Evolutionary conservation across 2,329 filamentous ascomycete genomes (phyloP).

Genomic region (Pyricularia sp.): DNA sequence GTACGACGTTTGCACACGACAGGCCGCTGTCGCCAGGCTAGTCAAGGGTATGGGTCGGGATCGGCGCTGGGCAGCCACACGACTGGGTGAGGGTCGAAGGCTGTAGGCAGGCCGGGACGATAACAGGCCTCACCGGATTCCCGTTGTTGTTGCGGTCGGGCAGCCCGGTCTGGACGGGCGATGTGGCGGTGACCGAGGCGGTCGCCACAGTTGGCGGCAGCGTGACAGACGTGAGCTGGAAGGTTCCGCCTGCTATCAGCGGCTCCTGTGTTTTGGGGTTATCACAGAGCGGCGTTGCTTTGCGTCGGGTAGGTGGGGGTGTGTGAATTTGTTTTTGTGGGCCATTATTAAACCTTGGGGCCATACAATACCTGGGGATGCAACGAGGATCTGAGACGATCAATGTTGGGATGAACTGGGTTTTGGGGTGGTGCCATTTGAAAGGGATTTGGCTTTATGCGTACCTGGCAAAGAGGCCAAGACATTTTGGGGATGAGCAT

Average conservation of each 20-base stretch:
- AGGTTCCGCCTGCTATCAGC: too few relatives aligned
- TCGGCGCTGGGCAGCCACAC: slow-evolving; percentile 18
- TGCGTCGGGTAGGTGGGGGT: neutral
- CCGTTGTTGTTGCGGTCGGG: slow-evolving; percentile 20
- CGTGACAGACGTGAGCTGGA: neutral
- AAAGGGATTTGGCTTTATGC: neutral
- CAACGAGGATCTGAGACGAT: neutral
- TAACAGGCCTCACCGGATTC: slow-evolving; percentile 20
- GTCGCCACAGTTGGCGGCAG: neutral
- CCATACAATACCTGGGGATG: neutral
- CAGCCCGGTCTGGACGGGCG: slow-evolving; percentile 19
- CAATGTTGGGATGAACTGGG: neutral
- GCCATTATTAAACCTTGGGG: neutral
- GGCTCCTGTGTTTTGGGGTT: neutral
- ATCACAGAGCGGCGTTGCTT: neutral
- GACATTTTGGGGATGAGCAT: neutral
- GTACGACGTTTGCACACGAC: slow-evolving; percentile 14
- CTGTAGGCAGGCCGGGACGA: slow-evolving; percentile 16
- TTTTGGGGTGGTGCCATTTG: neutral
- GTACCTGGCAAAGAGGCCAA: neutral
- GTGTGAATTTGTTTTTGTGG: neutral
- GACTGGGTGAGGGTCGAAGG: slow-evolving; percentile 17
- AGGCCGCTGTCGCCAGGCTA: slow-evolving; percentile 18
- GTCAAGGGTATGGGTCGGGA: slow-evolving; percentile 16
- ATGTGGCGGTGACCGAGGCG: slow-evolving; percentile 11